Evolutionary conservation across 805 yeast species (phyloP).

Genomic region (Blastobotrys muscicola): DNA sequence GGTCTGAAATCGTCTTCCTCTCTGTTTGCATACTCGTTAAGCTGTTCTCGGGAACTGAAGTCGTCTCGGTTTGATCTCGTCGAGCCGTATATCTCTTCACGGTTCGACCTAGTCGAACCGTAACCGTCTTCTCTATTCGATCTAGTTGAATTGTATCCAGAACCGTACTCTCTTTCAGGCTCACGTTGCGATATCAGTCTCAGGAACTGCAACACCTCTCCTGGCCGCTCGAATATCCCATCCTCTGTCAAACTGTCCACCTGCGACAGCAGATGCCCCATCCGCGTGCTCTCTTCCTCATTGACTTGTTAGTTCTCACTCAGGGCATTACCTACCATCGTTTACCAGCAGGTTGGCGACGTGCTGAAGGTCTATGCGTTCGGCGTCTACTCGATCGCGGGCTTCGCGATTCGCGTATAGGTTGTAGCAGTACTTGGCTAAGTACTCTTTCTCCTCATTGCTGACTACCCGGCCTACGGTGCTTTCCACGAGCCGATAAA

Average conservation of each 20-base stretch:
- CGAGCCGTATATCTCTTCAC: neutral
- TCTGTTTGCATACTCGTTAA: neutral
- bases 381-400: neutral
- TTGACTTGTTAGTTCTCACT: neutral
- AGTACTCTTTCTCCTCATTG: no score
- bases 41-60: neutral
- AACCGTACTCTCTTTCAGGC: no score
- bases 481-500: no score
- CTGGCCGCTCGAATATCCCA: constrained; percentile 3
- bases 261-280: constrained; percentile 5
- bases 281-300: neutral
- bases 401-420: neutral
- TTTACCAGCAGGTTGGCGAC: neutral
- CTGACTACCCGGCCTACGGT: no score
- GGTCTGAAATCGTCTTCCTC: neutral
- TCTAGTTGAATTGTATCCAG: no score
- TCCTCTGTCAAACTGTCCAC: neutral
- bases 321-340: neutral
- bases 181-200: neutral
- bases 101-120: no score
- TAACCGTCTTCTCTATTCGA: no score
- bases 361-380: constrained; percentile 2
- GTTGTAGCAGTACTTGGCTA: no score
- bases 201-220: constrained; percentile 4
- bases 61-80: neutral